These are phyloP conservation scores for Claviceps africana DNA, from an alignment of 2,329 filamentous ascomycete species.

Conservation along the genomic window DNA sequence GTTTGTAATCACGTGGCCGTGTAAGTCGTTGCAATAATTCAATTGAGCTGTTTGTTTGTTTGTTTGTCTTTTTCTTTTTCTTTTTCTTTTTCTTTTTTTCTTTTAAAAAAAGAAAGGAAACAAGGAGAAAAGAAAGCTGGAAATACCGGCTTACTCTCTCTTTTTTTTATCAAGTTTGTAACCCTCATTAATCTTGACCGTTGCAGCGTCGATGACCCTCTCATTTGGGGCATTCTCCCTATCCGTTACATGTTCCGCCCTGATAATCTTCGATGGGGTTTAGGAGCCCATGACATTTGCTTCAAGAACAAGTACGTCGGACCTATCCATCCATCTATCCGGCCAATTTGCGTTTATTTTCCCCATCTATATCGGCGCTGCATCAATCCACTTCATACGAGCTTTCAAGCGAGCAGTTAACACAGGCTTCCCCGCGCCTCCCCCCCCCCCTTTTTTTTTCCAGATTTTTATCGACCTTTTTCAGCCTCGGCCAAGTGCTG, in stretches of 20 bases:
- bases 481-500: constrained; percentile 76
- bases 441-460: neutral
- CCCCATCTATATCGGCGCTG: neutral
- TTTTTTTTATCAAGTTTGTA: neutral
- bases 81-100: neutral
- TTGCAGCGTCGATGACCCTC: constrained; percentile 73
- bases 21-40: constrained; percentile 11
- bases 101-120: neutral
- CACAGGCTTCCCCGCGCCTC: constrained; percentile 1
- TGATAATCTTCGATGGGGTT: constrained; percentile 68
- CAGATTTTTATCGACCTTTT: constrained; percentile 63
- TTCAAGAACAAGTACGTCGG: constrained; percentile 68
- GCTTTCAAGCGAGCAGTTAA: neutral
- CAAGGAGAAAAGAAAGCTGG: neutral
- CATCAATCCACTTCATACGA: neutral
- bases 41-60: too few relatives aligned
- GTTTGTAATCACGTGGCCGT: constrained; percentile 34
- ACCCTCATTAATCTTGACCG: neutral
- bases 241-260: constrained; percentile 57
- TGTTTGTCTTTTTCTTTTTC: neutral
- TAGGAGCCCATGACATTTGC: constrained; percentile 91
- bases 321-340: neutral
- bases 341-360: neutral
- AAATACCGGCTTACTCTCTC: neutral
- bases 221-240: constrained; percentile 85